phyloP scores from a whole-genome alignment of 768 basidiomycete species.

The Pleurotus citrinopileatus region DNA sequence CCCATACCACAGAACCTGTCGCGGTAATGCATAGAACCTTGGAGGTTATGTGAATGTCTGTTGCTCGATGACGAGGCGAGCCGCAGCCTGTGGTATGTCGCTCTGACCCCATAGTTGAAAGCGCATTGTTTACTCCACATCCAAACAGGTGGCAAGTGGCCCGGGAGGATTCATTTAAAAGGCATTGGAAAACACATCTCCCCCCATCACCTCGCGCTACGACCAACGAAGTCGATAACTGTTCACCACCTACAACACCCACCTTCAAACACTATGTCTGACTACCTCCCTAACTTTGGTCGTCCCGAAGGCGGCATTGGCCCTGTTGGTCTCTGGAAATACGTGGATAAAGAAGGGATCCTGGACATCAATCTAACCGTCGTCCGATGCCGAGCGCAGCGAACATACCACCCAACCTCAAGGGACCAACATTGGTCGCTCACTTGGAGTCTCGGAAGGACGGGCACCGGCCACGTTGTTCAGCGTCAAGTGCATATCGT shows the following conservation, averaged over 20 bases:
- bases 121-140: too few relatives aligned
- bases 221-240: not conserved
- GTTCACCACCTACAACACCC: not conserved
- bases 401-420: conserved; percentile 1
- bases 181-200: too few relatives aligned
- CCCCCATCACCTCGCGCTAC: not conserved
- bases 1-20: too few relatives aligned
- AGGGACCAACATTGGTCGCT: conserved; percentile 17
- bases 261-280: not conserved
- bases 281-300: conserved; percentile 6
- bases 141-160: too few relatives aligned
- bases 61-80: too few relatives aligned
- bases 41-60: too few relatives aligned
- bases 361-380: conserved; percentile 8
- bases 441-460: conserved; percentile 19
- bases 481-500: conserved; percentile 20
- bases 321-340: conserved; percentile 4
- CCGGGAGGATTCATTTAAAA: too few relatives aligned
- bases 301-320: not conserved
- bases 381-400: conserved; percentile 1
- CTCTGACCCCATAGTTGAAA: too few relatives aligned
- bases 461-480: conserved; percentile 12
- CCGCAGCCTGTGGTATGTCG: too few relatives aligned
- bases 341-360: not conserved
- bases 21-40: too few relatives aligned